Evolutionary conservation across 2,329 filamentous ascomycete genomes (phyloP).

Genomic region (Aaosphaeria arxii): DNA sequence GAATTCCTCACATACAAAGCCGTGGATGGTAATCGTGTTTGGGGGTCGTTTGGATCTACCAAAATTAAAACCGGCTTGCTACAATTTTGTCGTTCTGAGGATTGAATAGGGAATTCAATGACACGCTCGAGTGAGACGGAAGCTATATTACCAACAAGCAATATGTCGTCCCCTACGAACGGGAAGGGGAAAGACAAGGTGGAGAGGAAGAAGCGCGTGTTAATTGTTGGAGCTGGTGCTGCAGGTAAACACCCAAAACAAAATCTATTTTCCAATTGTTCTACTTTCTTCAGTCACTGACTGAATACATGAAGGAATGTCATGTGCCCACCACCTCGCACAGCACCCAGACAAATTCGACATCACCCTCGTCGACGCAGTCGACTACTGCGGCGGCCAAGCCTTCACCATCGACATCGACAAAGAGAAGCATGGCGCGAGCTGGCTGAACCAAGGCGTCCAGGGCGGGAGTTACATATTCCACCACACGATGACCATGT

Average conservation of each 20-base stretch:
- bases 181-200: conserved; percentile 16
- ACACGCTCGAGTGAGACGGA: conserved; percentile 18
- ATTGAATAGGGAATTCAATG: conserved; percentile 7
- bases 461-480: conserved; percentile 65
- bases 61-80: no score
- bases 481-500: conserved; percentile 66
- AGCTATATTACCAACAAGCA: conserved; percentile 28
- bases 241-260: conserved; percentile 25
- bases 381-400: conserved; percentile 59
- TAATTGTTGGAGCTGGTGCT: conserved; percentile 40
- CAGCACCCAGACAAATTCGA: conserved; percentile 65
- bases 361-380: conserved; percentile 55
- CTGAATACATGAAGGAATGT: conserved; percentile 46
- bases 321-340: conserved; percentile 64
- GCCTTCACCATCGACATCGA: conserved; percentile 58
- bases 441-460: conserved; percentile 62
- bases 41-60: no score
- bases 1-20: no score
- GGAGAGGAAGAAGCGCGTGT: conserved; percentile 30
- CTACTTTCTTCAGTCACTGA: neutral
- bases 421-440: conserved; percentile 54
- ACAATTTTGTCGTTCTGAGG: no score
- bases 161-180: conserved; percentile 20
- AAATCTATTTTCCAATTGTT: neutral
- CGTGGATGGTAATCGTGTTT: no score